Evolutionary conservation across 108 stramenopile genomes (phyloP).

Genomic region (Skeletonema potamos): DNA sequence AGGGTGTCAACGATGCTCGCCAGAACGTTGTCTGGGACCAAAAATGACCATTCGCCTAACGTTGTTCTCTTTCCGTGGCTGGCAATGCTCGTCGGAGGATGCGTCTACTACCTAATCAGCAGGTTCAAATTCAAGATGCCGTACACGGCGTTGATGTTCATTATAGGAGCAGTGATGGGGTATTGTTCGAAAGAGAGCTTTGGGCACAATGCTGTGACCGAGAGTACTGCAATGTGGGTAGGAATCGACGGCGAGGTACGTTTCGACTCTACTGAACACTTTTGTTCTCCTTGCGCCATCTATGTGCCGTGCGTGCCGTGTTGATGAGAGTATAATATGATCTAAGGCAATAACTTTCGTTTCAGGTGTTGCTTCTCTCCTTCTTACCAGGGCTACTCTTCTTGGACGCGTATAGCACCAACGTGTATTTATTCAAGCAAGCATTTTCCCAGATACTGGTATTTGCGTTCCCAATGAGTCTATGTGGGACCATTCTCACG

Average conservation of each 20-base stretch:
- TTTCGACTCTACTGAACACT: too few relatives aligned
- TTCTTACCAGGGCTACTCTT: slow-evolving; percentile 93
- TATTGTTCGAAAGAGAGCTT: slow-evolving; percentile 3
- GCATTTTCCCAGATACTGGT: slow-evolving; percentile 58
- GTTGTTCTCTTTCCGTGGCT: slow-evolving; percentile 20
- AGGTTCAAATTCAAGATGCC: slow-evolving; percentile 50
- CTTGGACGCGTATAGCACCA: slow-evolving; percentile 69
- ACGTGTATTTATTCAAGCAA: slow-evolving; percentile 64
- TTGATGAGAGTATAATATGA: too few relatives aligned
- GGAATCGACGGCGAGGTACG: slow-evolving; percentile 66
- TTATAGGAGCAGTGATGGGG: slow-evolving; percentile 68
- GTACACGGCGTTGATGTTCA: slow-evolving; percentile 81
- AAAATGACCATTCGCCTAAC: background rate
- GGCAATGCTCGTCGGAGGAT: slow-evolving; percentile 22
- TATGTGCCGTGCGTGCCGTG: too few relatives aligned
- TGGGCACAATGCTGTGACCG: slow-evolving; percentile 31
- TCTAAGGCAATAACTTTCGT: too few relatives aligned
- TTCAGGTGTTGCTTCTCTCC: slow-evolving; percentile 74
- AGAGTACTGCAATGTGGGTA: slow-evolving; percentile 57
- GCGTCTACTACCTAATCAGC: slow-evolving; percentile 20
- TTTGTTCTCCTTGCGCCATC: too few relatives aligned
- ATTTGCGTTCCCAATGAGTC: slow-evolving; percentile 89
- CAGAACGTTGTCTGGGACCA: too few relatives aligned
- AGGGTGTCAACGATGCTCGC: too few relatives aligned
- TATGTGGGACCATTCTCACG: slow-evolving; percentile 66